Evolutionary conservation across 345 rosid species (phyloP).

Genomic region (Fremontodendron californicum): DNA sequence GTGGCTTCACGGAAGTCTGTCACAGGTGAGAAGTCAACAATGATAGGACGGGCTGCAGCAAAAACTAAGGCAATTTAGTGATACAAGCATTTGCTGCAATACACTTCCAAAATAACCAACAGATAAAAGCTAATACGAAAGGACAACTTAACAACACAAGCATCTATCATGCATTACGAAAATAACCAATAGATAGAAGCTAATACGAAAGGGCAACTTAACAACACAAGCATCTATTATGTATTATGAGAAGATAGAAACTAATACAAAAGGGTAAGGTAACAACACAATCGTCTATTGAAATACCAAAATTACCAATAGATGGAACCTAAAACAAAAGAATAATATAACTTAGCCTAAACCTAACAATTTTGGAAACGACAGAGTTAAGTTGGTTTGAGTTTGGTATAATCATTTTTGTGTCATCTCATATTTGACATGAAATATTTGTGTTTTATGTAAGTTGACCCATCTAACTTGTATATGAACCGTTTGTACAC

Average conservation of each 20-base stretch:
- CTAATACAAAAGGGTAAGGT: not conserved
- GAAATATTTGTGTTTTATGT: not conserved
- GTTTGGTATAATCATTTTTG: not conserved
- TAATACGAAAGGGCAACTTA: not conserved
- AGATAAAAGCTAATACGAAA: not conserved
- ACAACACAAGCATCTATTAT: not conserved
- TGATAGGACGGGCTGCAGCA: constrained; percentile 57
- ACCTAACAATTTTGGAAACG: not conserved
- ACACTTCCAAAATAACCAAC: not conserved
- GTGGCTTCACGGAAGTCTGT: constrained; percentile 78
- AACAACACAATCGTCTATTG: not conserved
- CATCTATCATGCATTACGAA: not conserved
- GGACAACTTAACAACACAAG: not conserved
- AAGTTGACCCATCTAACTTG: not conserved
- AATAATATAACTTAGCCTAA: not conserved
- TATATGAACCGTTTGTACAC: not conserved
- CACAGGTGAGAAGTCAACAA: constrained; percentile 73
- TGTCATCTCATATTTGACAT: not conserved
- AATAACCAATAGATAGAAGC: not conserved
- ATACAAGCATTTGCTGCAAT: not conserved
- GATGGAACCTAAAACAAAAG: not conserved
- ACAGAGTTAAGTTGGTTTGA: not conserved
- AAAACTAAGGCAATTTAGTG: not conserved
- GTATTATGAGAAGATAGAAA: not conserved
- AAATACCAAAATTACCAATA: not conserved